phyloP scores from a whole-genome alignment of 306 rosid species.

The Prinsepia uniflora region DNA sequence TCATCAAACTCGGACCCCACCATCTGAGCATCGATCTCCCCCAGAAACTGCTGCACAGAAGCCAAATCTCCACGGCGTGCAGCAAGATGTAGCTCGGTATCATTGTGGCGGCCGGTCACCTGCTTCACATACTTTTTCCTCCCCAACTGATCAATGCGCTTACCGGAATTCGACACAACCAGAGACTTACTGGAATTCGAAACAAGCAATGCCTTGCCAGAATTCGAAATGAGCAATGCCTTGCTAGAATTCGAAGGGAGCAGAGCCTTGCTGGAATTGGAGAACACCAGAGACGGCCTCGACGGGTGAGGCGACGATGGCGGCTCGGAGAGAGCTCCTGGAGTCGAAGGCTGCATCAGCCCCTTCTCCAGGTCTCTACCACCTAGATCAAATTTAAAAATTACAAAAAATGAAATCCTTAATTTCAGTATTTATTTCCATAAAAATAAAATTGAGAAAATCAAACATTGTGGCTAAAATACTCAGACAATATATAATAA shows the following conservation, averaged over 20 bases:
- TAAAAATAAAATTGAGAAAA: not conserved
- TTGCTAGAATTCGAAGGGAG: slow-evolving; percentile 53
- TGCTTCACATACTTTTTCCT: slow-evolving; percentile 75
- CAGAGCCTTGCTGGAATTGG: slow-evolving; percentile 51
- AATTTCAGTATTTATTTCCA: not conserved
- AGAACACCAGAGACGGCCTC: slow-evolving; percentile 30
- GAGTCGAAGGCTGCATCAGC: slow-evolving; percentile 1
- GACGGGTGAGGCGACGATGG: slow-evolving; percentile 43
- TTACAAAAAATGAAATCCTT: not conserved
- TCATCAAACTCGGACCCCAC: slow-evolving; percentile 66
- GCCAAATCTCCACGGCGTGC: slow-evolving; percentile 55
- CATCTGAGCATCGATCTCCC: slow-evolving; percentile 68
- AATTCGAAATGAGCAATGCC: slow-evolving; percentile 50
- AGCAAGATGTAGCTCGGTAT: slow-evolving; percentile 84
- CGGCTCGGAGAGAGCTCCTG: slow-evolving; percentile 40
- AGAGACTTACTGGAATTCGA: slow-evolving; percentile 30
- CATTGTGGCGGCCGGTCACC: slow-evolving; percentile 79
- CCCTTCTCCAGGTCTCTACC: slow-evolving; percentile 42
- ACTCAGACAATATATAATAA: not conserved
- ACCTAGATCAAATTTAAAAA: slow-evolving; percentile 1
- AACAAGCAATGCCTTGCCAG: slow-evolving; percentile 38
- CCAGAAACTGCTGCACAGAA: slow-evolving; percentile 40
- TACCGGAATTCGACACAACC: slow-evolving; percentile 50
- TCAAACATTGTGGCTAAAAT: not conserved
- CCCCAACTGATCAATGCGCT: slow-evolving; percentile 46